Conservation (phyloP, 768 basidiomycete species). For the Leccinum longicurvipes region DNA sequence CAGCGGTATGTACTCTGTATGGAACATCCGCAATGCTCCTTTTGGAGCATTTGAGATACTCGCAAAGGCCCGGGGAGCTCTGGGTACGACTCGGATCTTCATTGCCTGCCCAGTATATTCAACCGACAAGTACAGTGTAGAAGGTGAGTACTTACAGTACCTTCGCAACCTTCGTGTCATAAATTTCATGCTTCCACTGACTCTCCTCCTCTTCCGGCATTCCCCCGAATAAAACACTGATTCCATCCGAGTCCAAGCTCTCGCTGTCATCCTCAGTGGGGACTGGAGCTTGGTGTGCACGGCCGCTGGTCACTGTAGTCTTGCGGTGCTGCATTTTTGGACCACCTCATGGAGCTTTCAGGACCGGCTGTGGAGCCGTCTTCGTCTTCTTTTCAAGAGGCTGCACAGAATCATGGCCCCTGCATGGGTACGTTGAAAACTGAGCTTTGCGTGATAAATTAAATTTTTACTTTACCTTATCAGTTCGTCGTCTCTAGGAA, state of each 20-base stretch:
- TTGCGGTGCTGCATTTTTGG: not conserved
- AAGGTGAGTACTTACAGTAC: not conserved
- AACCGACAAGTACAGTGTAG: not conserved
- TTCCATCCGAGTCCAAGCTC: not conserved
- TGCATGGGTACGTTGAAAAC: not conserved
- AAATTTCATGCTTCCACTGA: not conserved
- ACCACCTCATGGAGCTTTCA: not conserved
- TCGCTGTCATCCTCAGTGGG: not conserved
- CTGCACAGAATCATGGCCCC: not conserved
- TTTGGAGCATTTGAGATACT: not conserved
- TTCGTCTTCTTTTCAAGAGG: not conserved
- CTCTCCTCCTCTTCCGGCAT: not conserved
- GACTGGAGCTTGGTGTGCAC: not conserved
- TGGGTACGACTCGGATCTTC: not conserved
- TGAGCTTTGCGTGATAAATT: not conserved
- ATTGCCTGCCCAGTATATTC: not conserved
- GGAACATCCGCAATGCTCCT: not conserved
- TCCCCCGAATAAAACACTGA: not conserved
- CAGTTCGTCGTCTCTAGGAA: not conserved
- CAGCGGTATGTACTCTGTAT: not conserved
- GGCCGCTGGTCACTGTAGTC: too few species aligned
- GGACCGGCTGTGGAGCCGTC: too few species aligned
- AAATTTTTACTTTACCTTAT: not conserved
- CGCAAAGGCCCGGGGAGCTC: not conserved
- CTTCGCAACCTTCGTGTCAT: not conserved